phyloP scores from a whole-genome alignment of 148 eudicot species.

The Gaultheria prostrata region DNA sequence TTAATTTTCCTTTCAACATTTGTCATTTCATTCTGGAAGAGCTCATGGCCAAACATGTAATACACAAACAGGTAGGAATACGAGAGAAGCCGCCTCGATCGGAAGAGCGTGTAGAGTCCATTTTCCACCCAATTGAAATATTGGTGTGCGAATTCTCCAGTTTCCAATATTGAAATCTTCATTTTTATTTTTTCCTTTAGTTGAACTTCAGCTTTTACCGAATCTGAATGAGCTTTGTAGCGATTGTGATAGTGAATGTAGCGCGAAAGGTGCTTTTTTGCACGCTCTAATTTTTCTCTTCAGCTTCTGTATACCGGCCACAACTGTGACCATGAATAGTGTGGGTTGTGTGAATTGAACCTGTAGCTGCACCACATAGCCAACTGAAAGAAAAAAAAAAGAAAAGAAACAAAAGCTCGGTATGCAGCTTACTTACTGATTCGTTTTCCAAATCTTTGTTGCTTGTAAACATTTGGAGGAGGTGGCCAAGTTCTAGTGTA shows the following conservation, averaged over 20 bases:
- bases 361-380: slow-evolving; percentile 73
- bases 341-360: slow-evolving; percentile 45
- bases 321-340: slow-evolving; percentile 56
- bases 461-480: no score
- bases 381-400: slow-evolving; percentile 49
- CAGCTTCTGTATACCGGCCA: slow-evolving; percentile 59
- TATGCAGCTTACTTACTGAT: no score
- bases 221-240: slow-evolving; percentile 62
- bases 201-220: slow-evolving; percentile 47
- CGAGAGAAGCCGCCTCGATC: slow-evolving; percentile 56
- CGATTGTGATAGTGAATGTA: slow-evolving; percentile 64
- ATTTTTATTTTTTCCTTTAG: slow-evolving; percentile 33
- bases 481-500: no score
- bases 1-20: slow-evolving; percentile 45
- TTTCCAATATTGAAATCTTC: slow-evolving; percentile 42
- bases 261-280: slow-evolving; percentile 45
- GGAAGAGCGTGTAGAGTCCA: slow-evolving; percentile 49
- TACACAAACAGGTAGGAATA: slow-evolving; percentile 72
- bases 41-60: slow-evolving; percentile 70
- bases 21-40: slow-evolving; percentile 55
- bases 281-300: slow-evolving; percentile 36
- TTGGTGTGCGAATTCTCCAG: slow-evolving; percentile 31
- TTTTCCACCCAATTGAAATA: slow-evolving; percentile 58
- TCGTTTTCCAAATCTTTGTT: no score
- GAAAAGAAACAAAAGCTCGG: neutral